Conservation (phyloP, 2,329 filamentous ascomycete genomes). For the Amphichorda felina region DNA sequence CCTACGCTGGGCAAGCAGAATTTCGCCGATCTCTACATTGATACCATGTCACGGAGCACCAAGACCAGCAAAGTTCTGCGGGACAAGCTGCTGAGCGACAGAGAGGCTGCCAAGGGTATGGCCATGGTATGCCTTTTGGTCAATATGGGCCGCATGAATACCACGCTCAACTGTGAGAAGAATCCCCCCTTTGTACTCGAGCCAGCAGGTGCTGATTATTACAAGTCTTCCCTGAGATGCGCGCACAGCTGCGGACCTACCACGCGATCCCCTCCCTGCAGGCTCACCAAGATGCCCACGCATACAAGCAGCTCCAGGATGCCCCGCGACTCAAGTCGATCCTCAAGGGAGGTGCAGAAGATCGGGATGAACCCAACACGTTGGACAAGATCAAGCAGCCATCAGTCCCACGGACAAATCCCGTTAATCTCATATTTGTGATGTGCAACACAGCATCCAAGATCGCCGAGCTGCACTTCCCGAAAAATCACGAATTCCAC, state of each 20-base stretch:
- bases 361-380: conserved; percentile 70
- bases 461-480: conserved; percentile 88
- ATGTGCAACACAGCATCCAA: conserved; percentile 83
- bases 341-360: conserved; percentile 90
- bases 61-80: conserved; percentile 98
- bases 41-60: conserved; percentile 96
- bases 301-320: conserved; percentile 96
- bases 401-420: conserved; percentile 69
- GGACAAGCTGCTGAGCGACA: conserved; percentile 88
- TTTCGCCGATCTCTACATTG: conserved; percentile 95
- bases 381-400: conserved; percentile 67
- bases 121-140: conserved; percentile 97
- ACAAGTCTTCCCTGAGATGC: conserved; percentile 96
- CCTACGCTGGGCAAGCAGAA: conserved; percentile 50
- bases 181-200: conserved; percentile 3
- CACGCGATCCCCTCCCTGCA: conserved; percentile 95
- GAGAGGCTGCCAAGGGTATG: conserved; percentile 91
- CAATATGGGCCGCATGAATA: conserved; percentile 98
- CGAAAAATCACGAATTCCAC: conserved; percentile 77
- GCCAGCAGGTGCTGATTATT: too few relatives aligned
- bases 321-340: conserved; percentile 94
- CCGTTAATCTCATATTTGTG: conserved; percentile 93
- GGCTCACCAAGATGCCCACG: conserved; percentile 85
- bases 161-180: conserved; percentile 81
- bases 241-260: conserved; percentile 92